A percentile compares a stretch with the other conserved stretches of the same genome.
phyloP scores from a whole-genome alignment of 2,329 filamentous ascomycete genomes.

The Verticillium nonalfalfae region DNA sequence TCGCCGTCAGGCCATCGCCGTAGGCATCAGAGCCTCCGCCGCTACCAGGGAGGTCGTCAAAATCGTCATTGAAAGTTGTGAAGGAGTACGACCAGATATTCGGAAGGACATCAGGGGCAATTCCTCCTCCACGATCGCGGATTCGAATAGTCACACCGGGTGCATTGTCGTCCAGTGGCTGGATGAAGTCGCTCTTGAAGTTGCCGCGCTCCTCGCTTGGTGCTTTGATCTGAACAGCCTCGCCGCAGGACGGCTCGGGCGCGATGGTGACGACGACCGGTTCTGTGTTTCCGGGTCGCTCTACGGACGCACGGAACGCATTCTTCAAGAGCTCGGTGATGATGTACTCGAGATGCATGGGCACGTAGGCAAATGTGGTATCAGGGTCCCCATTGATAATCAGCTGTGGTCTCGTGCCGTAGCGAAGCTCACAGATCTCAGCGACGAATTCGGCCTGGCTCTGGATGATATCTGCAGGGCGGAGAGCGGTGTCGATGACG shows the following conservation, averaged over 20 bases:
- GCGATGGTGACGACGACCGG: conserved; percentile 92
- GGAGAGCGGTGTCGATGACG: conserved; percentile 86
- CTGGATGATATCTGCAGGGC: conserved; percentile 74
- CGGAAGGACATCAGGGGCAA: conserved; percentile 73
- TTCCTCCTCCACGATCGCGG: conserved; percentile 90
- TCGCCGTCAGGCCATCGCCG: conserved; percentile 66
- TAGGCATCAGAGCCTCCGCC: conserved; percentile 34
- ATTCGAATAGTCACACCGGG: conserved; percentile 94
- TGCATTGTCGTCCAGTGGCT: conserved; percentile 55
- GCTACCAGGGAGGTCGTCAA: conserved; percentile 30
- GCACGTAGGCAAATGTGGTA: conserved; percentile 88
- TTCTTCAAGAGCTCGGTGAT: conserved; percentile 96
- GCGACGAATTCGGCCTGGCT: conserved; percentile 85
- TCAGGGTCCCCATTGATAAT: conserved; percentile 78
- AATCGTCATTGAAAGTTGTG: conserved; percentile 75
- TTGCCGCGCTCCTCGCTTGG: conserved; percentile 30
- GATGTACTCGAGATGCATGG: conserved; percentile 96
- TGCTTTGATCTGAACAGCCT: conserved; percentile 24
- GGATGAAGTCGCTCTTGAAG: conserved; percentile 41
- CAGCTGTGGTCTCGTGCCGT: conserved; percentile 78
- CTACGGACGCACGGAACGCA: conserved; percentile 87
- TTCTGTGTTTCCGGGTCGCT: conserved; percentile 70
- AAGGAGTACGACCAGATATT: conserved; percentile 98
- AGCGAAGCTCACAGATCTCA: conserved; percentile 94
- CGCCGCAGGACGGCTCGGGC: conserved; percentile 45